Evolutionary conservation across 1,284 basidiomycete species (phyloP), one percentile per base, ranked within the genome.

Genomic region (Naganishia albida): DNA sequence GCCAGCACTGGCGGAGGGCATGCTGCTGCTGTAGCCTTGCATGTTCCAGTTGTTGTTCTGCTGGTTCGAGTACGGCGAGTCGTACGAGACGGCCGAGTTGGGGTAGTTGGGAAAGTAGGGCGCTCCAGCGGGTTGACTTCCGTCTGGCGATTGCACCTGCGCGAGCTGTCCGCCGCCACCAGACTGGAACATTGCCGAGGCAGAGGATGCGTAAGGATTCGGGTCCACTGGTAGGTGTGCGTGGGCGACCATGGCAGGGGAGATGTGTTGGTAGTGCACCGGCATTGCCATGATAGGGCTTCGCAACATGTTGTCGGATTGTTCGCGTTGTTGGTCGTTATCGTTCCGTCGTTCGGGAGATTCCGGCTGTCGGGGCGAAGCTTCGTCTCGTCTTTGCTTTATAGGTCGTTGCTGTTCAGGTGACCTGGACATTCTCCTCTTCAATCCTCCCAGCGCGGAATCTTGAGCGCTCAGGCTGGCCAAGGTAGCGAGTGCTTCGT

Each of bases 201-300:
- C 57, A 13, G 57, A 60, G 15, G 57, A 60, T 10, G 57, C 57
- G 26, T 60, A 60, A 2, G 57, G 57, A 38, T 60, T 60, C 46
- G 49, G 57, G 8, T 60, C 57, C 4, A 46, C 38, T 7, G 57
- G 34, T 8, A 60, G 30, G 13, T 60, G 57, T 18, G 46, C 46
- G 34, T 60, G 57, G 7, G 46, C 57, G 6, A 60, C 57, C 57
- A 60, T 60, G 46, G 20, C 57, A 7, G 57, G 57, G 6, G 57
- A 60, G n/a, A 60, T 60, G 57, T 60, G 57, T 50, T 60, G 57
- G 23, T 60, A 60, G 13, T 60, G 57, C 23, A 60, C 46, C 8
- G 57, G 57, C 57, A 60, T 60, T 10, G 46, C 57, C 57, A 60
- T 60, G 28, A 60, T 39, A 4, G 57, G 57, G 26, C 57, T 60